Evolutionary conservation across 2,329 filamentous ascomycete genomes (phyloP), one percentile per base, ranked within the genome.

Genomic region (Parasarocladium wereldwijsianum): DNA sequence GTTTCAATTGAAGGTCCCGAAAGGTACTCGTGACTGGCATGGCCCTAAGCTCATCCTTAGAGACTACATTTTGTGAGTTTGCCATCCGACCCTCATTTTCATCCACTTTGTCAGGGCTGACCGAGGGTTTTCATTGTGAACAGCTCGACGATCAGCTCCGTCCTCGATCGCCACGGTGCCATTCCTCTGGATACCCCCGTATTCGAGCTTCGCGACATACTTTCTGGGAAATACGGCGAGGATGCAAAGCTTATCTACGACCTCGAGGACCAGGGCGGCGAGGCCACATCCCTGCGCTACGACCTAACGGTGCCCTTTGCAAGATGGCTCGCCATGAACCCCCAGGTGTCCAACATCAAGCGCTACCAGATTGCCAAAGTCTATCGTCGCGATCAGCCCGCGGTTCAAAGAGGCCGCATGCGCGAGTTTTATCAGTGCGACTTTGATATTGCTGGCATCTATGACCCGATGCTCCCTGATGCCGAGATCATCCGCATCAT

Each of bases 381-480:
- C 39, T 61, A 61, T 48, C 54, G 57, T 27, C 42, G 55, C 42
- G 55, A 59, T 34, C 55, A 59, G 37, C 55, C 55, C 9, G 50
- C 84, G 36, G 28, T 30, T 6, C 19, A 78, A 38, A 90, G 92
- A 52, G 87, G 86, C 30, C 74, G 86, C 32, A 90, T 93, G 79
- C 72, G 87, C 46, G 87, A 94, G 57, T 93, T 93, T 56, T 93
- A 92, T 60, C 86, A 94, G 56, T 94, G 86, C 60, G 87, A 96
- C 57, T 92, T 94, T 48, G 86, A 94, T 50, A 87, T 94, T 56
- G 86, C 86, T 9, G 85, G 86, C 36, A 63, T 60, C 24, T 92
- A 84, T 58, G 87, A 93, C 50, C 58, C 82, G 31, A 93, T 94
- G 85, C 68, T 93, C 16, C 83, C 86, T 33, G 87, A 94, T 47